These are phyloP conservation scores for Smittium mucronatum DNA, from an alignment of 371 early-diverging fungal genomes.

Conservation along the genomic window DNA sequence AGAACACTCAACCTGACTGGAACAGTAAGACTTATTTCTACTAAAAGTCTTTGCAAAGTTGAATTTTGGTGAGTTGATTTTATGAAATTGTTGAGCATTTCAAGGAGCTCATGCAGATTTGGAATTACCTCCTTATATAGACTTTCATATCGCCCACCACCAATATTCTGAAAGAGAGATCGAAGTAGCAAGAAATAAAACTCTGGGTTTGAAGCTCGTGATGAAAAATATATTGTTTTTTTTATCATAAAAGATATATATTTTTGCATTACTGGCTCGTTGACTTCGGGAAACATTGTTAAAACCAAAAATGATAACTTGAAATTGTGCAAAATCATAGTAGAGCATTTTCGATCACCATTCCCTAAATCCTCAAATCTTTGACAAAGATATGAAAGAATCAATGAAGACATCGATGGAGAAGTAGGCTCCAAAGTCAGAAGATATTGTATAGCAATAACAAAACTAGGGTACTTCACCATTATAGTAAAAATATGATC, in stretches of 20 bases:
- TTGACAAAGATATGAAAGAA: conserved; percentile 30
- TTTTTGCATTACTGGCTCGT: conserved; percentile 80
- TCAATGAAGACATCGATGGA: conserved; percentile 30
- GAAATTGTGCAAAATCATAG: conserved; percentile 79
- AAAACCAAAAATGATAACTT: conserved; percentile 89
- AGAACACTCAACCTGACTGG: conserved; percentile 92
- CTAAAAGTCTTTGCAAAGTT: conserved; percentile 74
- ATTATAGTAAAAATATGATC: conserved; percentile 72
- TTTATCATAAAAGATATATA: conserved; percentile 80
- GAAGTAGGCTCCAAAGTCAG: conserved; percentile 56
- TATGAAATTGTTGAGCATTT: conserved; percentile 72
- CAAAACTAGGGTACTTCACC: conserved; percentile 59
- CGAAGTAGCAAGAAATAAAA: conserved; percentile 87
- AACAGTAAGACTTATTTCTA: conserved; percentile 84
- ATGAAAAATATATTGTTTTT: conserved; percentile 68
- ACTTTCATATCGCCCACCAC: conserved; percentile 57
- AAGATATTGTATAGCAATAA: conserved; percentile 81
- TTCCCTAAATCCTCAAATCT: conserved; percentile 71
- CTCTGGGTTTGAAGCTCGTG: conserved; percentile 69
- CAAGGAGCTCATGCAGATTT: conserved; percentile 75
- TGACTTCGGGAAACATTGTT: conserved; percentile 78
- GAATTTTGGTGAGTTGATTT: conserved; percentile 58
- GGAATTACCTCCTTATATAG: conserved; percentile 89
- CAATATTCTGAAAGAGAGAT: conserved; percentile 82
- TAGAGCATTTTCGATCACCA: conserved; percentile 55